Evolutionary conservation across 2,329 filamentous ascomycete genomes (phyloP), one percentile per base, ranked within the genome.

Genomic region (Pseudomassariella vexata): DNA sequence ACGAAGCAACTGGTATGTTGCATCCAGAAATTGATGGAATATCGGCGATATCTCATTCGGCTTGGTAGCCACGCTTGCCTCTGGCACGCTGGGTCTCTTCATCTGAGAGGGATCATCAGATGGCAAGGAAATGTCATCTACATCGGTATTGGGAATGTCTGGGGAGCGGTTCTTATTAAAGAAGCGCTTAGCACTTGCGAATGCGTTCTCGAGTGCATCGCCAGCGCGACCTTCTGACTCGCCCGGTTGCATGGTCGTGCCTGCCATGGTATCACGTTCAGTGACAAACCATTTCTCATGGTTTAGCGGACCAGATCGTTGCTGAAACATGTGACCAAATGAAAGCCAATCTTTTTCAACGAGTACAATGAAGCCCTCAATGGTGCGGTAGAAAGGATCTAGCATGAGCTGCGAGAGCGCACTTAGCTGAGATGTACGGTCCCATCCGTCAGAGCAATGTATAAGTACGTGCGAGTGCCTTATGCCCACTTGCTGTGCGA

Each of bases 371-470:
- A 96, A 98, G 1, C 92, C 92, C 46, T 95, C 84, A 30, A 98
- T 66, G 0, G 92, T 96, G 31, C 92, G 79, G 56, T 88, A 98
- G 58, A 94, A 95, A 1, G 92, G 92, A 52, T 98, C 92, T 7
- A 98, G 73, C 66, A 95, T 90, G 23, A 98, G 72, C 60, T 98
- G 89, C 35, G 88, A 82, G 35, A 98, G 63, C 5, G 89, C 88
- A 49, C 89, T 94, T 31, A 98, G 72, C 61, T 98, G 92, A 49
- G 88, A 90, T 6, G 92, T 98, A 30, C 92, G 82, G 60, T 98
- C 92, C 92, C 92, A 98, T 4, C 92, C 92, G 59, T 98, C 92
- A 3, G 92, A 96, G 60, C 92, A 98, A 59, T 98, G 92, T 29
- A 98, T 95, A 27, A 98, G 66, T 9, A 94, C 90, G 55, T 98